Evolutionary conservation across 257 asterid species (phyloP), one percentile per base, ranked within the genome.

Genomic region (Solanum tarapatanum): DNA sequence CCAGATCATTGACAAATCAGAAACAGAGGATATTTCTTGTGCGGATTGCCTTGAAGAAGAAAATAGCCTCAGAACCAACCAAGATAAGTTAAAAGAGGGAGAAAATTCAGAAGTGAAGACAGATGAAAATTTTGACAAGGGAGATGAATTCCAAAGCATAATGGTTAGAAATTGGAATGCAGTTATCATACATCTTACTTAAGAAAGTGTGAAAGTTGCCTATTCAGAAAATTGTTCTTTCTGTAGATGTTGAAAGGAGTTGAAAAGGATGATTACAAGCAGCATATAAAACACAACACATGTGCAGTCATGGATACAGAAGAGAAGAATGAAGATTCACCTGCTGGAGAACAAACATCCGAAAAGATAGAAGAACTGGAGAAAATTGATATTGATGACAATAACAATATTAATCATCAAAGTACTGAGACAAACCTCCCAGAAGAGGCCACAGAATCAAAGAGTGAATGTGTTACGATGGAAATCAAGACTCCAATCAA

Each of bases 201-300:
- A 32, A 82, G 32, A 48, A 33, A 21, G 79, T 24, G 13, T 2
- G 3, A 36, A 75, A 37, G 72, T 82, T 74, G 43, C 68, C 83
- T 36, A 75, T 75, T 37, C 83, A 21, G 19, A 37, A 35, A 75
- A 10, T 11, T 36, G 64, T 87, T 80, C 48, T 64, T 87, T 68
- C 70, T 90, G 88, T 92, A 92, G 94, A 90, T 87, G 69, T 16
- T 86, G 23, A 23, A 86, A 74, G 84, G 45, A 84, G 64, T 66
- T 85, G 86, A 90, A 87, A 88, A 86, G 68, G 74, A 68, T 32
- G 84, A 43, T 45, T 88, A 84, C 84, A 86, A 86, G 85, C 62
- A 77, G 62, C 70, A 87, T 62, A 36, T 62, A 26, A 41, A 60
- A 64, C 45, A 41, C 26, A 68, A 39, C 19, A 55, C 26, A n/a